These are phyloP conservation scores for Lepiota brunneoincarnata DNA, from an alignment of 768 basidiomycete species.

Conservation along the genomic window DNA sequence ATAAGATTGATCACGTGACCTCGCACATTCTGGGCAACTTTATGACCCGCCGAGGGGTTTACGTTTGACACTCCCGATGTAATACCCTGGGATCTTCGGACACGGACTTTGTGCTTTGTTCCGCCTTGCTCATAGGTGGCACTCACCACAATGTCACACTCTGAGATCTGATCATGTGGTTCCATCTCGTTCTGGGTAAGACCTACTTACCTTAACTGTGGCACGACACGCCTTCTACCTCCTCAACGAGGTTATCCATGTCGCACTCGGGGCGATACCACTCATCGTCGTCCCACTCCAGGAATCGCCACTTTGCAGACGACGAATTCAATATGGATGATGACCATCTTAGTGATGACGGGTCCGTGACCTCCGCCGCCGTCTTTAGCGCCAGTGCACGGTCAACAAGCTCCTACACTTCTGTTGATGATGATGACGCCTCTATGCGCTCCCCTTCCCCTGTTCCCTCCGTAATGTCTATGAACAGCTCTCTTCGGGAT, in stretches of 20 bases:
- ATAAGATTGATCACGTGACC: no score
- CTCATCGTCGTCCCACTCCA: not conserved
- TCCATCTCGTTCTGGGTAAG: no score
- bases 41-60: no score
- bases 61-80: no score
- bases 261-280: not conserved
- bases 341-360: conserved; percentile 1
- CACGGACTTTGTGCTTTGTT: no score
- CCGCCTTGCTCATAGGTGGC: no score
- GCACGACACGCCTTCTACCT: not conserved
- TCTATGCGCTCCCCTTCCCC: conserved; percentile 69
- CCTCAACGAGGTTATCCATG: conserved; percentile 4
- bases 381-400: conserved; percentile 1
- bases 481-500: conserved; percentile 61
- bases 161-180: conserved; percentile 3
- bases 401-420: conserved; percentile 1
- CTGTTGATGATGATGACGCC: conserved; percentile 29
- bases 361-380: conserved; percentile 4
- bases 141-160: no score
- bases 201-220: not conserved
- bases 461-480: conserved; percentile 62
- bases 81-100: no score
- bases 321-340: conserved; percentile 9
- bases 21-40: no score
- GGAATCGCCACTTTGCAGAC: not conserved